phyloP scores from a whole-genome alignment of 2,329 filamentous ascomycete species.

The Nemania bipapillata region DNA sequence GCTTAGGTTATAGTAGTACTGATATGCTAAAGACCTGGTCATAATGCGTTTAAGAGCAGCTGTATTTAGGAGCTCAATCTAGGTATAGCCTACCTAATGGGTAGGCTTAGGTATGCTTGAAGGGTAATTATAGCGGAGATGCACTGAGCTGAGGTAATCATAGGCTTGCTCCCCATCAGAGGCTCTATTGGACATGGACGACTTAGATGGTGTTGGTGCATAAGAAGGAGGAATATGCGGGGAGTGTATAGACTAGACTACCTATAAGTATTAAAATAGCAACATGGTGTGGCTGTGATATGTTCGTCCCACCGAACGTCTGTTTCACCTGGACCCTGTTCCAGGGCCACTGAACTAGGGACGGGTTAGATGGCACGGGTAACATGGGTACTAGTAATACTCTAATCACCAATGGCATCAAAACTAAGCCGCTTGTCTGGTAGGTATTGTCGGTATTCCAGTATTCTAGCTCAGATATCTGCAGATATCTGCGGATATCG shows the following conservation, averaged over 20 bases:
- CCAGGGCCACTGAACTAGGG: neutral
- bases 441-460: neutral
- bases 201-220: neutral
- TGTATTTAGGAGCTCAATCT: neutral
- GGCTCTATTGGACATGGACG: too few relatives aligned
- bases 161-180: neutral
- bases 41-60: neutral
- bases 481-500: too few relatives aligned
- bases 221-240: neutral
- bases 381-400: neutral
- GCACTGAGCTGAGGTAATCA: neutral
- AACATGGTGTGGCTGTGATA: conserved; percentile 37
- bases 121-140: neutral
- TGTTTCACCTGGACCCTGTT: conserved; percentile 5
- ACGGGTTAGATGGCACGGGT: too few relatives aligned
- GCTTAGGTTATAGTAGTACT: neutral
- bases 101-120: too few relatives aligned
- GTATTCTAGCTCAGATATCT: neutral
- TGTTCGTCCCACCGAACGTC: neutral
- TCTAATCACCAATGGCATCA: neutral
- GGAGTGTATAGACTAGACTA: too few relatives aligned
- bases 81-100: too few relatives aligned
- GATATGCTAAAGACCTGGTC: neutral
- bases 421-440: neutral
- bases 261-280: conserved; percentile 33